These are phyloP conservation scores for Alisma plantagoaquatica DNA, from an alignment of 106 monocot species.

Conservation along the genomic window DNA sequence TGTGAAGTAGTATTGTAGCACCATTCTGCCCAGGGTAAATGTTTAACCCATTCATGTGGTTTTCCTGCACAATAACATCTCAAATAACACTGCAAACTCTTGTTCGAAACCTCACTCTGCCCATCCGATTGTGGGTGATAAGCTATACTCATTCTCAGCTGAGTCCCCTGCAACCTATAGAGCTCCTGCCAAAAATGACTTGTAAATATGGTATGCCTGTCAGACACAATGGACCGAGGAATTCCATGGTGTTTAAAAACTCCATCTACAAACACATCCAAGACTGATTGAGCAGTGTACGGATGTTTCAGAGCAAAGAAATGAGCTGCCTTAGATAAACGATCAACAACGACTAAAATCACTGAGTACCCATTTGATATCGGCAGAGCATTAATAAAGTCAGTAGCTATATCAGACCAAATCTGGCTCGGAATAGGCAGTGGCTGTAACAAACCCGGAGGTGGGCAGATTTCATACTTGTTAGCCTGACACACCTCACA, in stretches of 20 bases:
- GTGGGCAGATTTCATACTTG: not conserved
- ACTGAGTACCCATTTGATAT: not conserved
- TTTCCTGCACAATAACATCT: not conserved
- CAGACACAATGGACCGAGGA: not conserved
- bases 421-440: not conserved
- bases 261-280: not conserved
- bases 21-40: not conserved
- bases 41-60: not conserved
- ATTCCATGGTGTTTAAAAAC: not conserved
- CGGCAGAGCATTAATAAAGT: not conserved
- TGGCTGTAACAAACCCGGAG: not conserved
- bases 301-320: not conserved
- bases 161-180: not conserved
- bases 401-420: not conserved
- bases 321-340: too few species aligned
- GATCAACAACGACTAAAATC: not conserved
- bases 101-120: not conserved
- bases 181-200: not conserved
- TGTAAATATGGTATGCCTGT: not conserved
- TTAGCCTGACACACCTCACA: not conserved
- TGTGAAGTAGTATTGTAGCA: not conserved
- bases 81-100: not conserved
- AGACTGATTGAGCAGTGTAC: not conserved
- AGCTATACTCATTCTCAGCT: not conserved
- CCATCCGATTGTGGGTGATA: not conserved